Conservation (phyloP, 129 eudicot genomes). For the Helianthus tuberosus region DNA sequence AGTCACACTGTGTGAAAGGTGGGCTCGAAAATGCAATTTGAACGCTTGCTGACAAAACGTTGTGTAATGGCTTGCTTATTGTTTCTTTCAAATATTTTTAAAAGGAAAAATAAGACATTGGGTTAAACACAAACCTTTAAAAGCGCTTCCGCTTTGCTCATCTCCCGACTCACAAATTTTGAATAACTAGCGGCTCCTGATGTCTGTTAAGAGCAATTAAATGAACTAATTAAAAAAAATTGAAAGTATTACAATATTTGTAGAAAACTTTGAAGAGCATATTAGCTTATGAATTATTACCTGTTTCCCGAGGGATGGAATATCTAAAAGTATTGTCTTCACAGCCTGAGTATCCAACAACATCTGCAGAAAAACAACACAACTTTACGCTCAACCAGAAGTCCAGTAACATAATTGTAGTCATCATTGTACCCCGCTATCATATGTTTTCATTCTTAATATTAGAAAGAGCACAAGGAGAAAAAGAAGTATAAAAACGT, state of each 20-base stretch:
- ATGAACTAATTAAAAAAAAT: constrained; percentile 6
- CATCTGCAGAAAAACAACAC: constrained; percentile 64
- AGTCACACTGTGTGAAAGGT: constrained; percentile 4
- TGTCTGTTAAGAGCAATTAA: constrained; percentile 53
- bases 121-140: constrained; percentile 57
- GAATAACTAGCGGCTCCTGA: constrained; percentile 92
- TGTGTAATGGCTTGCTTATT: background rate
- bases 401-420: background rate
- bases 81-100: background rate
- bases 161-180: constrained; percentile 88
- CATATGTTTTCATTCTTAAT: constrained; percentile 7
- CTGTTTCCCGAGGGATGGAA: constrained; percentile 96
- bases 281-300: constrained; percentile 31
- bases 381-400: background rate
- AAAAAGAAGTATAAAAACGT: constrained; percentile 3
- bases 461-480: background rate
- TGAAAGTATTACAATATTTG: background rate
- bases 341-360: constrained; percentile 97
- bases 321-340: constrained; percentile 89
- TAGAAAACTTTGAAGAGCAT: too few species aligned
- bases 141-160: constrained; percentile 99
- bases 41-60: background rate
- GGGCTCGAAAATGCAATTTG: constrained; percentile 7
- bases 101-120: background rate
- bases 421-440: constrained; percentile 15